A percentile compares a stretch with the other conserved stretches of the same genome.
Conservation (phyloP, 2,329 filamentous ascomycete genomes). For the Davidsoniella neocaledoniae region DNA sequence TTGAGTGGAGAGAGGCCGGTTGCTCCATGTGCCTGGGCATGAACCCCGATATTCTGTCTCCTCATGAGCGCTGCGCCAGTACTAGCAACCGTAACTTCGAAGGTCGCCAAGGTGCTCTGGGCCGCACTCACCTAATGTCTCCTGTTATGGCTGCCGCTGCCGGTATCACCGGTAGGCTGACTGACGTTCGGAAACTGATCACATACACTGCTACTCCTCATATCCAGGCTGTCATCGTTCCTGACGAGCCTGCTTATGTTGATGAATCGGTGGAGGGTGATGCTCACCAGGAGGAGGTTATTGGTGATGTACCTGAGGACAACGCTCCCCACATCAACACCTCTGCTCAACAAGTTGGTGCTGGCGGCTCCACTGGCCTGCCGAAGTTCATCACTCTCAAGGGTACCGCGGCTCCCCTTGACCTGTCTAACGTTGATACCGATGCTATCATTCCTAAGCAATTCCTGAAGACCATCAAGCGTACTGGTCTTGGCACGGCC, state of each 20-base stretch:
- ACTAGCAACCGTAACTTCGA: constrained; percentile 98
- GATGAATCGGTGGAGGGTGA: constrained; percentile 36
- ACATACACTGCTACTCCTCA: constrained; percentile 41
- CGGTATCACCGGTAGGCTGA: constrained; percentile 70
- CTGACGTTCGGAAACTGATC: constrained; percentile 72
- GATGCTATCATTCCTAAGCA: constrained; percentile 99
- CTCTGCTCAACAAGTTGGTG: constrained; percentile 24
- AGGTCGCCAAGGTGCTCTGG: constrained; percentile 80
- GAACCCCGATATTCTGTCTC: constrained; percentile 94
- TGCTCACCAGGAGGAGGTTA: constrained; percentile 34
- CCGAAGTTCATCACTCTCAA: constrained; percentile 71
- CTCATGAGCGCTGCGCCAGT: constrained; percentile 82
- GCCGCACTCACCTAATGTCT: constrained; percentile 89
- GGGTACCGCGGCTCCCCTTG: constrained; percentile 75
- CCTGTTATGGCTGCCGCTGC: constrained; percentile 92
- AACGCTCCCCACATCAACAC: constrained; percentile 48
- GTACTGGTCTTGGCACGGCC: constrained; percentile 75
- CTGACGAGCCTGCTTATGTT: constrained; percentile 28
- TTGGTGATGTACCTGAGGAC: constrained; percentile 46
- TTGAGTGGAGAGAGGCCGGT: constrained; percentile 95
- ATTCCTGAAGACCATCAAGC: constrained; percentile 98
- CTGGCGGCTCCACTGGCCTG: constrained; percentile 44
- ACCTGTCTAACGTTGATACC: constrained; percentile 88
- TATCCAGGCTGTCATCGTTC: constrained; percentile 36
- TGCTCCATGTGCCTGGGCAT: constrained; percentile 99